Evolutionary conservation across 768 basidiomycete genomes (phyloP).

Genomic region (Mycena olivaceomarginata): DNA sequence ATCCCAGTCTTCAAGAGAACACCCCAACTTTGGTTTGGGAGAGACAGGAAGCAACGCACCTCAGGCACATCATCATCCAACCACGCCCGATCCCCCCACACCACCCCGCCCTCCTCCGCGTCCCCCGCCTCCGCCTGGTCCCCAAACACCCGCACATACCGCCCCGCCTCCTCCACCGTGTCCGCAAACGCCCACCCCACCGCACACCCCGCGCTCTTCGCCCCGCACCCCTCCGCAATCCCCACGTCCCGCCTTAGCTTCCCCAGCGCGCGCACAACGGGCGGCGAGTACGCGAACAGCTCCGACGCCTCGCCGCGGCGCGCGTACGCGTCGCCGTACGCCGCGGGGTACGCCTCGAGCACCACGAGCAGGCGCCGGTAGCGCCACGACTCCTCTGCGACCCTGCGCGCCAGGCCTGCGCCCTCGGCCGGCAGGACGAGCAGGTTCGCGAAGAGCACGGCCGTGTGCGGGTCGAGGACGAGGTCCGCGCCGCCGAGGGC

Average conservation of each 20-base stretch:
- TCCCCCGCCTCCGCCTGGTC: slow-evolving; percentile 72
- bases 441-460: slow-evolving; percentile 70
- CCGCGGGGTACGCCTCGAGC: slow-evolving; percentile 80
- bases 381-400: slow-evolving; percentile 79
- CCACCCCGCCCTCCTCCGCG: slow-evolving; percentile 56
- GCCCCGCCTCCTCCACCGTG: slow-evolving; percentile 74
- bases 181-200: slow-evolving; percentile 80
- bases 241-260: slow-evolving; percentile 78
- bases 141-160: slow-evolving; percentile 73
- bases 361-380: slow-evolving; percentile 74
- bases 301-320: slow-evolving; percentile 40
- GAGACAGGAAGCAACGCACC: slow-evolving; percentile 53
- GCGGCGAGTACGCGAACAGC: slow-evolving; percentile 76
- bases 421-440: slow-evolving; percentile 70
- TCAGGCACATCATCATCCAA: slow-evolving; percentile 73
- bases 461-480: slow-evolving; percentile 78
- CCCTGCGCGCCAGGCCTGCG: slow-evolving; percentile 62
- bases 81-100: slow-evolving; percentile 82
- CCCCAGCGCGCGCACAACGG: slow-evolving; percentile 81
- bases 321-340: slow-evolving; percentile 56
- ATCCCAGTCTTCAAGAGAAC: not conserved
- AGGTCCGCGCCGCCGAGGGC: slow-evolving; percentile 77
- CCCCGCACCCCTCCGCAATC: slow-evolving; percentile 77
- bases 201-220: slow-evolving; percentile 64
- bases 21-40: not conserved